These are phyloP conservation scores for Acephala macrosclerotiorum DNA, from an alignment of 2,329 filamentous ascomycete species.

Conservation along the genomic window DNA sequence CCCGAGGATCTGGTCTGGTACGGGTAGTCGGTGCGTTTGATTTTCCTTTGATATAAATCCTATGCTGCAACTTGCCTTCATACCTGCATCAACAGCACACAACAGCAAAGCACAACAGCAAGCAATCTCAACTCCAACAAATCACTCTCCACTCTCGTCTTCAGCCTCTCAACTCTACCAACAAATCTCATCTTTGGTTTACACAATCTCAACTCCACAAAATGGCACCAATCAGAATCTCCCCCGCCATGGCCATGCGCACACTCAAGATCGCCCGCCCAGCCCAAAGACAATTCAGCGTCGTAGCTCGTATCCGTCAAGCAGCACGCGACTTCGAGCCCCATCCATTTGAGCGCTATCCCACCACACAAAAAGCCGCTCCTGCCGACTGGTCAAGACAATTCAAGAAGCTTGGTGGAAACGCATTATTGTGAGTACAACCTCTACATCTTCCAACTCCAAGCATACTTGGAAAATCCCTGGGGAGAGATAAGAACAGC, in stretches of 20 bases:
- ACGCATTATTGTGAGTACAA: constrained; percentile 32
- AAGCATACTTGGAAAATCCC: too few species aligned
- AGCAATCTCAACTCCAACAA: neutral
- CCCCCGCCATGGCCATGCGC: neutral
- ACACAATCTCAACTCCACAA: neutral
- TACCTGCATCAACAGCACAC: neutral
- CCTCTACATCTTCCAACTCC: neutral
- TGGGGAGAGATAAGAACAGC: too few species aligned
- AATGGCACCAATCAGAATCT: constrained; percentile 16
- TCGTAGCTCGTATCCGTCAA: constrained; percentile 28
- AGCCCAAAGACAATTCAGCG: constrained; percentile 29
- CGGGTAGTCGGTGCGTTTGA: neutral
- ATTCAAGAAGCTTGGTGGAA: constrained; percentile 21
- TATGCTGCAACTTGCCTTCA: too few species aligned
- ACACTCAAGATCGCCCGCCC: constrained; percentile 15
- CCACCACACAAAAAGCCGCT: constrained; percentile 19
- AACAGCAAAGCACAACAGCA: constrained; percentile 4
- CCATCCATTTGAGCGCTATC: constrained; percentile 35
- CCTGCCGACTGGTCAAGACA: constrained; percentile 34
- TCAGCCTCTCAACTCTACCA: neutral
- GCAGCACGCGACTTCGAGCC: constrained; percentile 28
- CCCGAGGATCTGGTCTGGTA: neutral
- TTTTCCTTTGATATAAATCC: constrained; percentile 13
- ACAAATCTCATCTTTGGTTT: constrained; percentile 9
- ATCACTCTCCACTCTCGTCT: constrained; percentile 9